These are phyloP conservation scores for Aphanomyces stellatus DNA, from an alignment of 352 stramenopile genomes.

Conservation along the genomic window DNA sequence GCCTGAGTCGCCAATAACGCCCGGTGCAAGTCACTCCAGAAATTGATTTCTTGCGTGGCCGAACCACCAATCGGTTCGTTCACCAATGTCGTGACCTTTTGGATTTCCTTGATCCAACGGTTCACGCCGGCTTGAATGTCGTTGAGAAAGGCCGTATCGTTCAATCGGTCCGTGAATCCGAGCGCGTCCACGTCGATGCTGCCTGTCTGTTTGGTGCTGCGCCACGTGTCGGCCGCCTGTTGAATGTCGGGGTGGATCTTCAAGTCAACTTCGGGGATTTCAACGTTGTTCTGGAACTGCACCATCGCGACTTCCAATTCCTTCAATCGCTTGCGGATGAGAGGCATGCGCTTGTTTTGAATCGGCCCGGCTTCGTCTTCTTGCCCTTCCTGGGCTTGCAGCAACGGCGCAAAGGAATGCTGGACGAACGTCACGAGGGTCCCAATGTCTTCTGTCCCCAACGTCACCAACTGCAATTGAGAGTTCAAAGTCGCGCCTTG, in stretches of 20 bases:
- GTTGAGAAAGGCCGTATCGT: conserved; percentile 79
- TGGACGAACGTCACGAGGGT: conserved; percentile 37
- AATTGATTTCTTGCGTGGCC: conserved; percentile 92
- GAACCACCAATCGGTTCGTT: conserved; percentile 79
- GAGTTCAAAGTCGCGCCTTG: conserved; percentile 64
- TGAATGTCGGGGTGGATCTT: conserved; percentile 83
- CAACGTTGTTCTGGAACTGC: conserved; percentile 92
- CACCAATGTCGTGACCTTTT: conserved; percentile 87
- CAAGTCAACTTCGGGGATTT: conserved; percentile 90
- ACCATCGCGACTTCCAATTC: conserved; percentile 91
- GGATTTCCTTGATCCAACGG: conserved; percentile 94
- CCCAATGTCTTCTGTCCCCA: conserved; percentile 42
- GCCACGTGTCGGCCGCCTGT: conserved; percentile 45
- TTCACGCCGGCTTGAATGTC: conserved; percentile 85
- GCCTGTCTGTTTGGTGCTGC: conserved; percentile 22
- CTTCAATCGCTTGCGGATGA: conserved; percentile 85
- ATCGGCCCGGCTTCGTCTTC: conserved; percentile 50
- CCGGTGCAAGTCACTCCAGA: conserved; percentile 89
- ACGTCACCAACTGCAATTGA: conserved; percentile 83
- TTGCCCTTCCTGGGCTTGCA: conserved; percentile 78
- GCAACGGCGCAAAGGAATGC: conserved; percentile 76
- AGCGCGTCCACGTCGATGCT: conserved; percentile 73
- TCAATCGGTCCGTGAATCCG: conserved; percentile 70
- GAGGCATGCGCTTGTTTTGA: conserved; percentile 34
- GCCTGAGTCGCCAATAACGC: conserved; percentile 79